Percentiles rank a stretch among this genome's conserved stretches.
Evolutionary conservation across 805 yeast species (phyloP).

Genomic region (Sugiyamaella chiloensis): DNA sequence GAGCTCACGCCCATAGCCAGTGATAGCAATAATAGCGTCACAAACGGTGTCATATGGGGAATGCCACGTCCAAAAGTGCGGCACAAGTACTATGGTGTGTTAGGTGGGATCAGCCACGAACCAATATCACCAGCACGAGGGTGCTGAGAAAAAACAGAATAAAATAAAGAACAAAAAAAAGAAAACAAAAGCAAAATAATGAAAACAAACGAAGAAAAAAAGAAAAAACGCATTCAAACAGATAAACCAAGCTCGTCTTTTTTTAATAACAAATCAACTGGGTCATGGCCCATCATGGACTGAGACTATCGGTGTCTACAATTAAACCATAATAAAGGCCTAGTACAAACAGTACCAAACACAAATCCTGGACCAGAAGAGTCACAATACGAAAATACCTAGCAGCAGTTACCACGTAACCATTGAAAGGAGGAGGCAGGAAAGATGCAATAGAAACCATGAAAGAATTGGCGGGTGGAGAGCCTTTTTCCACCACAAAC

Average conservation of each 20-base stretch:
- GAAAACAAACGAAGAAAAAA: too few relatives aligned
- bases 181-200: too few relatives aligned
- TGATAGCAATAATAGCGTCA: conserved; percentile 29
- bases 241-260: too few relatives aligned
- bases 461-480: conserved; percentile 24
- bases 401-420: conserved; percentile 24
- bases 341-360: conserved; percentile 29
- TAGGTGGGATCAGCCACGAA: too few relatives aligned
- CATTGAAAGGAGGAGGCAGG: conserved; percentile 29
- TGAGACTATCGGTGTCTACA: too few relatives aligned
- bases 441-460: conserved; percentile 27
- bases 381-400: conserved; percentile 20
- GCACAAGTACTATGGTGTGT: too few relatives aligned
- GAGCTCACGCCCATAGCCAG: conserved; percentile 30
- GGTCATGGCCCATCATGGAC: too few relatives aligned
- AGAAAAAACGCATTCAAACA: too few relatives aligned
- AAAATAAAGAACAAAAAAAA: too few relatives aligned
- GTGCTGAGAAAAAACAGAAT: neutral
- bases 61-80: too few relatives aligned
- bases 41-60: conserved; percentile 22
- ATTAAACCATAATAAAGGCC: conserved; percentile 21
- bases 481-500: conserved; percentile 25
- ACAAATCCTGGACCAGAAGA: conserved; percentile 25
- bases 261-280: too few relatives aligned
- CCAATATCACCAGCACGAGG: neutral